Evolutionary conservation across 2,329 filamentous ascomycete genomes (phyloP).

Genomic region (Monilinia aucupariae): DNA sequence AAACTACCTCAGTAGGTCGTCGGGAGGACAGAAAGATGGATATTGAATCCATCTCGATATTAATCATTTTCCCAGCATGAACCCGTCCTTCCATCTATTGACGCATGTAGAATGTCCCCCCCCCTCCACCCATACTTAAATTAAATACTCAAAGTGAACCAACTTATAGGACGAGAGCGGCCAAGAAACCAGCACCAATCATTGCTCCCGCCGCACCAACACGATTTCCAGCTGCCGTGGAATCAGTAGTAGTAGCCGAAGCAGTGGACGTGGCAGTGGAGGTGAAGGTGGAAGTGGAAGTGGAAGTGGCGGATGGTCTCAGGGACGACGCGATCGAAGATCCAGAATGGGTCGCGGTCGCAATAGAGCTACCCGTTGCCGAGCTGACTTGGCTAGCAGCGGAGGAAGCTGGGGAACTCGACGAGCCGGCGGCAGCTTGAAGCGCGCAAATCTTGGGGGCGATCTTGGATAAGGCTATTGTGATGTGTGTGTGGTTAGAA

Average conservation of each 20-base stretch:
- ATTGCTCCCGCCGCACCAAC: constrained; percentile 17
- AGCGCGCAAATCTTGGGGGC: not conserved
- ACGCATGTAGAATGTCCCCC: not conserved
- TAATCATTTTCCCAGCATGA: not conserved
- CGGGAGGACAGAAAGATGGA: constrained; percentile 4
- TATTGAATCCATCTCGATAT: too few species aligned
- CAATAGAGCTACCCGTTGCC: constrained; percentile 1
- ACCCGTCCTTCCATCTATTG: not conserved
- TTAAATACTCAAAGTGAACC: too few species aligned
- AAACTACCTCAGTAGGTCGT: not conserved
- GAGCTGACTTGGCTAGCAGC: not conserved
- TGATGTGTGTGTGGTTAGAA: not conserved
- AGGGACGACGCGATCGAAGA: not conserved
- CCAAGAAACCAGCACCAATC: constrained; percentile 23
- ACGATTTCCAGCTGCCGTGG: constrained; percentile 12
- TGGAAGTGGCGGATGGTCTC: not conserved
- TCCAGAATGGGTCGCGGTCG: not conserved
- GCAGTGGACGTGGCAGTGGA: not conserved
- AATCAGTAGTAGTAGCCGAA: too few species aligned
- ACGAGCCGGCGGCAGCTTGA: not conserved
- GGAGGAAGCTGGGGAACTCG: not conserved
- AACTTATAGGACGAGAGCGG: constrained; percentile 25
- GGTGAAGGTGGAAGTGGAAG: not conserved
- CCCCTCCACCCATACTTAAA: not conserved
- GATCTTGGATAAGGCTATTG: not conserved